These are phyloP conservation scores for Blastocystis sp. DNA, from an alignment of 352 stramenopile species.

Conservation along the genomic window DNA sequence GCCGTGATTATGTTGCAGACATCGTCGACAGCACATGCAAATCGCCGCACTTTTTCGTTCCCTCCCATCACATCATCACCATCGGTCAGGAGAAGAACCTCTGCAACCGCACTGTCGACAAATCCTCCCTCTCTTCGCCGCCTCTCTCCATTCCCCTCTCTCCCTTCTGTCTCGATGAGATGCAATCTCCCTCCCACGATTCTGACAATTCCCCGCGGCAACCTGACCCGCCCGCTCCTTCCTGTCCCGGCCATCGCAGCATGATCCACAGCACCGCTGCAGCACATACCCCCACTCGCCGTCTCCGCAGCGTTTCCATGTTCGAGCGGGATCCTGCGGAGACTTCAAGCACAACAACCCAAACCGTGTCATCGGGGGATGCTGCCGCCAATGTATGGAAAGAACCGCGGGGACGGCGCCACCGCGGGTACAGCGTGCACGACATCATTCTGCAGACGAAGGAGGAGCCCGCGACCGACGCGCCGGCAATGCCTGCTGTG, in stretches of 20 bases:
- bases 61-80: constrained; percentile 25
- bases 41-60: constrained; percentile 21
- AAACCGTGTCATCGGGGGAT: too few species aligned
- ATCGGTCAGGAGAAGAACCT: constrained; percentile 46
- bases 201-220: background rate
- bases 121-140: background rate
- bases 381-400: background rate
- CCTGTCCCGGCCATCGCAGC: background rate
- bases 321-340: constrained; percentile 4
- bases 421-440: constrained; percentile 42
- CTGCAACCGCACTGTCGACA: background rate
- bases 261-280: background rate
- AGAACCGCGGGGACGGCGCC: background rate
- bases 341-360: background rate
- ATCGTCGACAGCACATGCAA: background rate
- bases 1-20: constrained; percentile 39
- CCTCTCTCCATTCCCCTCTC: background rate
- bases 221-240: background rate
- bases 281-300: background rate
- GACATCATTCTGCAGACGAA: constrained; percentile 53
- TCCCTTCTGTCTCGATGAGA: constrained; percentile 51
- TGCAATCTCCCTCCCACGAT: background rate
- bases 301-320: constrained; percentile 37
- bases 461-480: too few species aligned
- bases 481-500: background rate